Evolutionary conservation across 78 protist species (phyloP).

Genomic region (Mantamonas sphyraenae): DNA sequence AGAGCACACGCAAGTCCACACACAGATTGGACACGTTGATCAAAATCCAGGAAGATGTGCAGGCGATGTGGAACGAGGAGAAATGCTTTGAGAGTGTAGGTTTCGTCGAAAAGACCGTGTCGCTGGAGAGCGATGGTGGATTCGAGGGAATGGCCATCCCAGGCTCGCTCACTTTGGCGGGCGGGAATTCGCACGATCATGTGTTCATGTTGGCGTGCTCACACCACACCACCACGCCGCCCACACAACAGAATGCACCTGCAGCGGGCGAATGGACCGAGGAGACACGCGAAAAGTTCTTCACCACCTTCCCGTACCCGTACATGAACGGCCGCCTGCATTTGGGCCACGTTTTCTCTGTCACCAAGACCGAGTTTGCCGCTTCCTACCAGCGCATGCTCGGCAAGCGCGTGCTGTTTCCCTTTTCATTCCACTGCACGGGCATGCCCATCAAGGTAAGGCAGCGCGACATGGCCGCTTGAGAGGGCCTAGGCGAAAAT

Average conservation of each 20-base stretch:
- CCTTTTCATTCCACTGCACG: conserved; percentile 98
- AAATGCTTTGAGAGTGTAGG: conserved; percentile 29
- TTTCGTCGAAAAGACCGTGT: no score
- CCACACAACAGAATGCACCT: conserved; percentile 8
- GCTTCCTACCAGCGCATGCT: conserved; percentile 82
- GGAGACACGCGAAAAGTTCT: conserved; percentile 44
- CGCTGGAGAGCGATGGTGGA: no score
- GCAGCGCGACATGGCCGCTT: background rate
- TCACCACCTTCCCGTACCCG: conserved; percentile 97
- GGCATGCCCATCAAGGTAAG: conserved; percentile 99
- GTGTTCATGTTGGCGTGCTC: no score
- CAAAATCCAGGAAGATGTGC: conserved; percentile 12
- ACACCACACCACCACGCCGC: no score
- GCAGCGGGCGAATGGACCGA: conserved; percentile 19
- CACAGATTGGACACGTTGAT: background rate
- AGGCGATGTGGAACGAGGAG: conserved; percentile 9
- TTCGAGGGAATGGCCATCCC: no score
- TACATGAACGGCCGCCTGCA: conserved; percentile 99
- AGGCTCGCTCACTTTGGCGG: no score
- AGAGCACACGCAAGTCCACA: background rate
- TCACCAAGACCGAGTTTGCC: conserved; percentile 96
- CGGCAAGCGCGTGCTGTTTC: conserved; percentile 92
- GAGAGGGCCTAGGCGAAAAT: background rate
- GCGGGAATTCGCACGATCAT: no score
- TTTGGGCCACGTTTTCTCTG: conserved; percentile 96